These are phyloP conservation scores for Purpureocillium takamizusanense DNA, from an alignment of 2,329 filamentous ascomycete species.

Conservation along the genomic window DNA sequence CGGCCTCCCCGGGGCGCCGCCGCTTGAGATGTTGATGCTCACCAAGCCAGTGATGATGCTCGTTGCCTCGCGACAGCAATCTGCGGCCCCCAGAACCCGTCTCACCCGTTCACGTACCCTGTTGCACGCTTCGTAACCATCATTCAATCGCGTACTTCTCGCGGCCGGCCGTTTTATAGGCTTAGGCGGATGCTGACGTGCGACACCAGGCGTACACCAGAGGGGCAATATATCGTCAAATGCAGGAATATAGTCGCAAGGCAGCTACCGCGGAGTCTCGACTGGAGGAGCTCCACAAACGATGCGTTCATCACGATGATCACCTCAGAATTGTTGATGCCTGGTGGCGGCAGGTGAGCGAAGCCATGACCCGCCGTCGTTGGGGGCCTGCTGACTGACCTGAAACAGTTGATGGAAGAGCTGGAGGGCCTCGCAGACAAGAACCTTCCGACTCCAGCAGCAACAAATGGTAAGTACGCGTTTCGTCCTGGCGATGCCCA, in stretches of 20 bases:
- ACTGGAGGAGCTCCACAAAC: slow-evolving; percentile 71
- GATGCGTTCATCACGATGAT: slow-evolving; percentile 77
- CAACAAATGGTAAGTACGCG: slow-evolving; percentile 12
- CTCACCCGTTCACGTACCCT: slow-evolving; percentile 4
- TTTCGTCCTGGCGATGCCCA: too few species aligned
- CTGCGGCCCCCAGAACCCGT: slow-evolving; percentile 14
- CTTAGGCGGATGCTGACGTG: slow-evolving; percentile 13
- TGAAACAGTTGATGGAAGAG: slow-evolving; percentile 50
- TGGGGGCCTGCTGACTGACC: slow-evolving; percentile 1
- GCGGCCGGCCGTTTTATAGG: background rate
- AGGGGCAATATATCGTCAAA: slow-evolving; percentile 92
- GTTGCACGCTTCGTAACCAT: slow-evolving; percentile 7
- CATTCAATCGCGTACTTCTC: background rate
- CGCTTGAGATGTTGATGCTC: slow-evolving; percentile 24
- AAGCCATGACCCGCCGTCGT: background rate
- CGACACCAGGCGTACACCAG: slow-evolving; percentile 44
- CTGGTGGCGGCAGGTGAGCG: slow-evolving; percentile 85
- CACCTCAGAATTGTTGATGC: slow-evolving; percentile 83
- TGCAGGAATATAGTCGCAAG: slow-evolving; percentile 95
- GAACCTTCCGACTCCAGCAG: slow-evolving; percentile 21
- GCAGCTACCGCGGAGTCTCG: slow-evolving; percentile 73
- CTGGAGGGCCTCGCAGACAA: slow-evolving; percentile 49
- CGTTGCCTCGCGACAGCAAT: slow-evolving; percentile 19
- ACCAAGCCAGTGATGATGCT: slow-evolving; percentile 27
- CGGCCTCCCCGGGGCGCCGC: slow-evolving; percentile 16